Conservation (phyloP, 345 rosid species). For the Sapria himalayana region DNA sequence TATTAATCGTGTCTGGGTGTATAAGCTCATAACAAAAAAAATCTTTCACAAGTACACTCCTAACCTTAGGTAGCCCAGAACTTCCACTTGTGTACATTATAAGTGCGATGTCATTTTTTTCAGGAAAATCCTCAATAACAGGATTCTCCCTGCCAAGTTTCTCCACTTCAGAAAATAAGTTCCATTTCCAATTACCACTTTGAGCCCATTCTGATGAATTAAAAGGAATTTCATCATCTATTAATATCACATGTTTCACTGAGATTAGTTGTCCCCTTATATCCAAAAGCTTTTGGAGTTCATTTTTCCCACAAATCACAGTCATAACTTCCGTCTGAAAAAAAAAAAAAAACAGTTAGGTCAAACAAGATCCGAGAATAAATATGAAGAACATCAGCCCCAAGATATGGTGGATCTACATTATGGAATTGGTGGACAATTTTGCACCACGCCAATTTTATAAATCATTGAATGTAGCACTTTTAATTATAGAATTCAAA, state of each 20-base stretch:
- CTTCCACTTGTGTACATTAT: constrained; percentile 99
- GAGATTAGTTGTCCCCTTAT: constrained; percentile 81
- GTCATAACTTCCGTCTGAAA: constrained; percentile 83
- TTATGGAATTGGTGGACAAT: too few species aligned
- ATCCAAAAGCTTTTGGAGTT: constrained; percentile 61
- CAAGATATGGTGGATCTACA: too few species aligned
- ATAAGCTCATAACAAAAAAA: constrained; percentile 4
- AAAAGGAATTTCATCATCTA: constrained; percentile 67
- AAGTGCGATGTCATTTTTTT: constrained; percentile 67
- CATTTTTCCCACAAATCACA: constrained; percentile 75
- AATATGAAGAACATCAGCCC: too few species aligned
- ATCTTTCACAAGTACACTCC: too few species aligned
- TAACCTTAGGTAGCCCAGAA: constrained; percentile 92
- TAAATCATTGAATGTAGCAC: too few species aligned
- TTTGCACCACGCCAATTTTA: too few species aligned
- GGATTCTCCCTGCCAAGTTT: constrained; percentile 61
- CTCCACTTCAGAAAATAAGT: constrained; percentile 41
- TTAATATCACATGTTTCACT: constrained; percentile 58
- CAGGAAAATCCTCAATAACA: constrained; percentile 47
- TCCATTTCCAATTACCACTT: constrained; percentile 35
- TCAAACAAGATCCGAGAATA: too few species aligned
- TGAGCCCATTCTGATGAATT: constrained; percentile 18
- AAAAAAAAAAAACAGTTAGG: constrained; percentile 8
- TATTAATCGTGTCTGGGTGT: neutral
- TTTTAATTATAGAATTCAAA: too few species aligned